Evolutionary conservation across 2,329 filamentous ascomycete genomes (phyloP), one percentile per base, ranked within the genome.

Genomic region (Nannizziopsis barbatae): DNA sequence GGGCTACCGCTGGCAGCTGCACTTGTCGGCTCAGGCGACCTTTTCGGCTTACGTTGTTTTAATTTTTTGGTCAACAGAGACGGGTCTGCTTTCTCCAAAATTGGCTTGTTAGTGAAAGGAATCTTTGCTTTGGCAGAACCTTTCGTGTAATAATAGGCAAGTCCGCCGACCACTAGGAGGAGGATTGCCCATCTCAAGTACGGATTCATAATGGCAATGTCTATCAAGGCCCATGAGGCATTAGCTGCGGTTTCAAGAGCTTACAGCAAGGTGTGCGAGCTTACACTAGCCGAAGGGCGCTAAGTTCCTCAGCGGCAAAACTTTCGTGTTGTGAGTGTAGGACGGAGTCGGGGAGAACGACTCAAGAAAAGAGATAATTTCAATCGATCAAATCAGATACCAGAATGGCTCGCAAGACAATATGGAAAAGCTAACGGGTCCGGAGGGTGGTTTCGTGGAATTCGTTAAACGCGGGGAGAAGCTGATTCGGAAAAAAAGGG

Each of bases 161-260:
- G 58, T 49, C 65, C 58, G 49, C 65, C 65, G 44, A 63, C 64
- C 15, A 69, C 62, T 14, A 67, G 60, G 47, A 70, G 61, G 56
- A 69, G 57, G 50, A 70, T 62, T 18, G 67, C 67, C 67, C 67
- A 70, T 53, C 65, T 69, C 40, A 70, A 49, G 53, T 68, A 69
- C 3, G 67, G 65, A 52, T 69, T 69, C 67, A 69, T 70, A 36
- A 55, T 66, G 15, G 38, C 27, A 17, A n/a, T 31, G 6, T 6
- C 40, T 42, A 33, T 18, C n/a, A 9, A 6, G 12, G 2, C 22
- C 22, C 8, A 36, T 14, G 3, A 22, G 7, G 14, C 18, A 36
- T 47, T 15, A 47, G 37, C 18, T 30, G 31, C 30, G 11, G 11
- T 27, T n/a, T 39, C 8, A 1, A 32, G 7, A 9, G 15, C 14